phyloP scores from a whole-genome alignment of 1,139 yeast genomes.

The Meyerozyma elateridarum region DNA sequence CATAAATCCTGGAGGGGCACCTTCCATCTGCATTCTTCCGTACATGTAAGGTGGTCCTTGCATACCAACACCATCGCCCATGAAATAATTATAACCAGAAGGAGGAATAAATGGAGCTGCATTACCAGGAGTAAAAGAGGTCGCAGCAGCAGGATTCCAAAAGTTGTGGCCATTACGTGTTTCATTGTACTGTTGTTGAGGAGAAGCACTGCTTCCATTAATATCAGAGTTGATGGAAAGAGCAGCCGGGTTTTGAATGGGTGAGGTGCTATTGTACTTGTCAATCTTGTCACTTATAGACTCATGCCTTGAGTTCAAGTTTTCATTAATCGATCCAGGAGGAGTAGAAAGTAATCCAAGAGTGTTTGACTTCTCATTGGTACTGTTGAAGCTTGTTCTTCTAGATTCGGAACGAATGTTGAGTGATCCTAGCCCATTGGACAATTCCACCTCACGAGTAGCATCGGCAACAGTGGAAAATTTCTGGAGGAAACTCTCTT shows the following conservation, averaged over 20 bases:
- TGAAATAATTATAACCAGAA: constrained; percentile 24
- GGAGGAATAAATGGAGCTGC: constrained; percentile 23
- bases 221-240: constrained; percentile 31
- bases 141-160: constrained; percentile 65
- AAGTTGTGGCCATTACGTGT: constrained; percentile 33
- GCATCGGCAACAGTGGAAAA: constrained; percentile 77
- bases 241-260: constrained; percentile 43
- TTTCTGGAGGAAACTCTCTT: constrained; percentile 56
- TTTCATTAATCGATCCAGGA: constrained; percentile 49
- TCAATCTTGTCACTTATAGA: constrained; percentile 65
- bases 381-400: constrained; percentile 45
- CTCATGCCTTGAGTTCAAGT: constrained; percentile 51
- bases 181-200: constrained; percentile 9
- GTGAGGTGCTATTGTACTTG: constrained; percentile 48
- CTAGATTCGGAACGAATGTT: constrained; percentile 28
- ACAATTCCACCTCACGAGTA: constrained; percentile 66
- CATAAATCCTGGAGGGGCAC: constrained; percentile 7
- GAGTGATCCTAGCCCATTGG: constrained; percentile 26
- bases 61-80: constrained; percentile 17
- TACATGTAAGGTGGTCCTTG: constrained; percentile 8
- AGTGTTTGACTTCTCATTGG: constrained; percentile 8
- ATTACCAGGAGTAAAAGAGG: constrained; percentile 41
- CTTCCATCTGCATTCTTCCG: constrained; percentile 6
- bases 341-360: constrained; percentile 28
- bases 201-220: constrained; percentile 7